Evolutionary conservation across 2,329 filamentous ascomycete species (phyloP), one percentile per base, ranked within the genome.

Genomic region (Ustulina deusta): DNA sequence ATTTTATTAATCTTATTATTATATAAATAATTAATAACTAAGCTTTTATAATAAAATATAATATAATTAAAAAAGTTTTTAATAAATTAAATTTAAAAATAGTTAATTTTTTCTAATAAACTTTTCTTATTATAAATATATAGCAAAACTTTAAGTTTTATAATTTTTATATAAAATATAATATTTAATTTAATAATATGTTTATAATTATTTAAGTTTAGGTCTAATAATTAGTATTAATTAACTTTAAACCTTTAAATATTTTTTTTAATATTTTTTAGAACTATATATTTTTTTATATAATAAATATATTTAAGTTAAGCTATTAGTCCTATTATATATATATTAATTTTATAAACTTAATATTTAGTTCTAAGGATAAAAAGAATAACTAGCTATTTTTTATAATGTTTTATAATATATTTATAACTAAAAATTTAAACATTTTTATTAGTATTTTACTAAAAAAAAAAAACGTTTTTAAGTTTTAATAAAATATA

Each of bases 221-320:
- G 29, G 10, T 58, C 20, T 9, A 6, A 32, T 29, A n/a, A 44
- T 42, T 9, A 46, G 10, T 17, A n/a, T 6, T 48, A 9, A 46
- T 22, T 58, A 58, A 48, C n/a, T 27, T 58, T 40, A 22, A 32
- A 29, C 15, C 3, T n/a, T 32, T 32, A 58, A 15, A 17, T 58
- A n/a, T 58, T 10, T 27, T 58, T 20, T 58, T 17, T 6, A 46
- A 58, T 58, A 17, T 27, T 32, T 32, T 58, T 6, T 9, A 17
- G 10, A 58, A 58, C 38, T 58, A 58, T n/a, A 40, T 58, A 7
- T 27, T 58, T 44, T 58, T n/a, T 13, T 25, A 58, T 38, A 58
- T 17, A 38, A 58, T 17, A 44, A n/a, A 58, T 22, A 17, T 58
- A 32, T 58, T 58, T 25, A 9, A 58, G 29, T 58, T 25, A 46